A percentile compares a stretch with the other conserved stretches of the same genome.
These are phyloP conservation scores for Endotrypanum monterogeii DNA, from an alignment of 208 protist genomes.

Conservation along the genomic window DNA sequence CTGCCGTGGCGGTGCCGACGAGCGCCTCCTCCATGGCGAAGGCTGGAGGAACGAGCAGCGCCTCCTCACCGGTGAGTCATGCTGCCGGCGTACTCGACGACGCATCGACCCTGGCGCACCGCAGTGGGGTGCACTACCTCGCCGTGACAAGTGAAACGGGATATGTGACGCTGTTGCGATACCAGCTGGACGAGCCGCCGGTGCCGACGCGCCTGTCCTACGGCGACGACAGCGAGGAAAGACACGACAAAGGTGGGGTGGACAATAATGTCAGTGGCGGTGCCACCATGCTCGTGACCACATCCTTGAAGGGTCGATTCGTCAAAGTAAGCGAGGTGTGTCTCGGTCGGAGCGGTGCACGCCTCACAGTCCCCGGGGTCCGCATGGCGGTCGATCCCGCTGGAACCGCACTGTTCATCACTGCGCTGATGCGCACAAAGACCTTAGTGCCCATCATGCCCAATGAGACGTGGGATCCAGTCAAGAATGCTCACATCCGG, in stretches of 20 bases:
- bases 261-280: constrained; percentile 1
- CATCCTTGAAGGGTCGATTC: constrained; percentile 79
- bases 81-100: constrained; percentile 15
- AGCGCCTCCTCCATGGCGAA: constrained; percentile 34
- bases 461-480: constrained; percentile 23
- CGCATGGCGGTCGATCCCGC: constrained; percentile 95
- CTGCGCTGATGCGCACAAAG: constrained; percentile 76
- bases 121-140: constrained; percentile 88
- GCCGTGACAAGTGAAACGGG: constrained; percentile 95
- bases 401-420: constrained; percentile 96
- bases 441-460: constrained; percentile 60
- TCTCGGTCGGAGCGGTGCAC: constrained; percentile 96
- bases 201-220: constrained; percentile 41
- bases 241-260: not conserved
- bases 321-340: constrained; percentile 96
- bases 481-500: constrained; percentile 11
- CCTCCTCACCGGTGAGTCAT: not conserved
- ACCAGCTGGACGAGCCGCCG: constrained; percentile 75
- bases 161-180: constrained; percentile 94
- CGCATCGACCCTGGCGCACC: constrained; percentile 16
- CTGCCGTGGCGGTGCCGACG: constrained; percentile 68
- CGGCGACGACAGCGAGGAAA: constrained; percentile 14
- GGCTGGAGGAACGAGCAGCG: not conserved
- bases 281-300: constrained; percentile 38
- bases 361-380: constrained; percentile 95